Evolutionary conservation across 345 rosid species (phyloP), one percentile per base, ranked within the genome.

Genomic region (Aquilaria yunnanensis): DNA sequence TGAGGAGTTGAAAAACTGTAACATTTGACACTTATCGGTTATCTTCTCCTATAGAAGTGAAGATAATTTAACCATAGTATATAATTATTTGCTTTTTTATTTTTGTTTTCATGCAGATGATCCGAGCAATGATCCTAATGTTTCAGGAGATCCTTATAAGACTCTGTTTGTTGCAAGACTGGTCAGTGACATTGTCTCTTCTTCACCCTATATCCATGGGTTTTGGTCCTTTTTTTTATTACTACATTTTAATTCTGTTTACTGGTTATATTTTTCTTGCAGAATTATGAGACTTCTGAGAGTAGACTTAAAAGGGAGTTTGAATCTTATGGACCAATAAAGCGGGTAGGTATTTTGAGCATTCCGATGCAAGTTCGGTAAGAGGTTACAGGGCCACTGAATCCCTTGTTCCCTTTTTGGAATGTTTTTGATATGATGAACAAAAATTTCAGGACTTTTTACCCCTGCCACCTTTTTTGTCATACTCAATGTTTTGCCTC

Each of bases 261-360:
- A 23, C 23, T 53, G 47, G 29, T 64, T 71, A 33, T 50, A 31
- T 66, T 64, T 65, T 47, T 67, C 53, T 37, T 85, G 85, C 89
- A 95, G 96, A 95, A 81, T 75, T 95, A 95, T 56, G 99, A 95
- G 86, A 89, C 99, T 47, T 70, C 91, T 14, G 97, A 95, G 81
- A 91, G 94, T 87, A 91, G 80, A 82, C 77, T 95, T 75, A 95
- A 95, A 87, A 91, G 99, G 88, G 99, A 95, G 87, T 87, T 95
- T 81, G 99, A 95, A 73, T 84, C 99, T 41, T 95, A 85, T 81
- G 99, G 97, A 66, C 97, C 99, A 61, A 87, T 95, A 75, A 95
- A 95, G 73, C 89, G 92, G 99, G 97, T 95, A 89, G 94, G 96
- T 87, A 82, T 77, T 68, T 77, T 79, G 78, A 73, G 79, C 70